Conservation (phyloP, 768 basidiomycete species). For the Russula olivacea region DNA sequence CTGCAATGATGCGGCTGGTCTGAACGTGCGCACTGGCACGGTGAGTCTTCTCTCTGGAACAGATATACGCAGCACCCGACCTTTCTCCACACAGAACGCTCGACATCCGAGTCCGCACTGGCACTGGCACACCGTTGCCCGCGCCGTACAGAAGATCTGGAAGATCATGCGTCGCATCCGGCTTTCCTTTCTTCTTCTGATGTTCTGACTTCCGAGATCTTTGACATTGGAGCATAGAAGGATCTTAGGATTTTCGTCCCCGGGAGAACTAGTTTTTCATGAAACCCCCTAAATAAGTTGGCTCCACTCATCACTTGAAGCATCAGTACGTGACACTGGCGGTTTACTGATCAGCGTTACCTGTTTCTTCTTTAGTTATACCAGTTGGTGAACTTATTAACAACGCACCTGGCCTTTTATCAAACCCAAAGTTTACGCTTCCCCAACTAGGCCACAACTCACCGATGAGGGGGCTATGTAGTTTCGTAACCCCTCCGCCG, state of each 20-base stretch:
- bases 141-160: too few relatives aligned
- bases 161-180: background rate
- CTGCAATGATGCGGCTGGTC: background rate
- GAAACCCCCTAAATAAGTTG: background rate
- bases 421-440: background rate
- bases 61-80: background rate
- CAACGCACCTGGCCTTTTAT: background rate
- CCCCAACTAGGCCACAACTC: background rate
- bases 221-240: background rate
- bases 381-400: background rate
- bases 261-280: background rate
- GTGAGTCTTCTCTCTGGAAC: background rate
- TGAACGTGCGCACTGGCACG: background rate
- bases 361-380: background rate
- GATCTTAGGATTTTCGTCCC: background rate
- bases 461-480: background rate
- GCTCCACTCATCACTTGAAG: background rate
- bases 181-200: background rate
- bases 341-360: background rate
- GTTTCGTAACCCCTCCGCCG: background rate
- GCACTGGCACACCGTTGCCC: too few relatives aligned
- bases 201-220: background rate
- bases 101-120: background rate
- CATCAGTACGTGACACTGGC: background rate
- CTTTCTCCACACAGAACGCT: background rate